A percentile compares a stretch with the other conserved stretches of the same genome.
These are phyloP conservation scores for Linanthus parryae DNA, from an alignment of 148 eudicot genomes.

Conservation along the genomic window DNA sequence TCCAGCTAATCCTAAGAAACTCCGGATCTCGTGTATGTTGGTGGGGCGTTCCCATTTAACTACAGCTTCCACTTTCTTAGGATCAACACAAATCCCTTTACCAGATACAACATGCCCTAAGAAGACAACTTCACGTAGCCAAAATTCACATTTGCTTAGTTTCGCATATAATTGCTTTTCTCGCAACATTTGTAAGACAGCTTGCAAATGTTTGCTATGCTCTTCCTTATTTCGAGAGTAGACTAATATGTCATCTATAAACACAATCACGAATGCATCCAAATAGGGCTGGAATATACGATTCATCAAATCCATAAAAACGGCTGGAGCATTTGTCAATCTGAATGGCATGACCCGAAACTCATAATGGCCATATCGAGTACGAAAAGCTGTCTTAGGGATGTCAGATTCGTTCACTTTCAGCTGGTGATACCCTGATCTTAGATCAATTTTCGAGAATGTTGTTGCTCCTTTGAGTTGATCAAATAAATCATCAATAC, in stretches of 20 bases:
- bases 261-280: not conserved
- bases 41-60: no score
- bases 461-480: not conserved
- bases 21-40: no score
- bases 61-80: no score
- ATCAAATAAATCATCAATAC: slow-evolving; percentile 1
- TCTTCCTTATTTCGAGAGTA: not conserved
- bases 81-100: no score
- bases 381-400: not conserved
- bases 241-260: not conserved
- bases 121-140: not conserved
- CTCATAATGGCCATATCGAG: not conserved
- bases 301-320: slow-evolving; percentile 1
- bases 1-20: no score
- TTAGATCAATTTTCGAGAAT: not conserved
- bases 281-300: not conserved
- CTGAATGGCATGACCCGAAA: slow-evolving; percentile 2
- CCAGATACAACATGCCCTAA: not conserved
- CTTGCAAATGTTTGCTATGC: not conserved
- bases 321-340: not conserved
- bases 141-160: not conserved
- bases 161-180: not conserved
- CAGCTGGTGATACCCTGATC: slow-evolving; percentile 1
- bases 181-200: not conserved
- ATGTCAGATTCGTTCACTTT: not conserved